Base-by-base conservation (phyloP, 345 rosid species). In the Corymbia maculata region DNA sequence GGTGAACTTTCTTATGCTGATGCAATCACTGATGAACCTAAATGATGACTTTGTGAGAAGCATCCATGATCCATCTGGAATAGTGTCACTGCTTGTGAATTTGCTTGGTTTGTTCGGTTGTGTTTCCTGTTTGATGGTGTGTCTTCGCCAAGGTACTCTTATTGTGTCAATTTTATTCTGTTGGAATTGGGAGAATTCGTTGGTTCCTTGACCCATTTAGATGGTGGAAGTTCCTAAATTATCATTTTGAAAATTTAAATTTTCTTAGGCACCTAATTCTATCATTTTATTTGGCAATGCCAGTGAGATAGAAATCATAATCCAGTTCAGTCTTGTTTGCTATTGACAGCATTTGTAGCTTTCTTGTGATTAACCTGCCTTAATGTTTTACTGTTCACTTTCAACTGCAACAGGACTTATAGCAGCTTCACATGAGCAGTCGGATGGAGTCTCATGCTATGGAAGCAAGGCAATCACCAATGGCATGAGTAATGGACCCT, bases 341-440 rank as follows among this genome's bases (percentile, higher is more conserved):
- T 87, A 53, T 80, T 32, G 57, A 90, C 89, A 75, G 49, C 44
- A 75, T 75, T 75, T 36, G 19, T 42, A 36, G 82, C 15, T 75
- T 42, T 36, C 28, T 42, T 75, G 49, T 75, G 84, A 75, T 75
- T 75, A 75, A 75, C 84, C 84, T 36, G 84, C 84, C 49, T 42
- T 19, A 75, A 42, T 42, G 84, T 75, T 21, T 75, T 75, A 9
- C 14, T 12, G 14, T 75, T 75, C 26, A 19, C 8, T 75, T 75
- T 42, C 49, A 42, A 75, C 28, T 42, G 84, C 28, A 75, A 88
- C 96, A 96, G 99, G 99, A 85, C 94, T 97, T 47, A 93, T 97
- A 90, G 98, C 95, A 85, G 99, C 99, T 90, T 94, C 99, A 75
- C 89, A 96, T 87, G 93, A 97, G 85, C 93, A 96, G 86, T 86